Base-by-base conservation (phyloP, 352 stramenopile species). In the Saprolegnia diclina region DNA sequence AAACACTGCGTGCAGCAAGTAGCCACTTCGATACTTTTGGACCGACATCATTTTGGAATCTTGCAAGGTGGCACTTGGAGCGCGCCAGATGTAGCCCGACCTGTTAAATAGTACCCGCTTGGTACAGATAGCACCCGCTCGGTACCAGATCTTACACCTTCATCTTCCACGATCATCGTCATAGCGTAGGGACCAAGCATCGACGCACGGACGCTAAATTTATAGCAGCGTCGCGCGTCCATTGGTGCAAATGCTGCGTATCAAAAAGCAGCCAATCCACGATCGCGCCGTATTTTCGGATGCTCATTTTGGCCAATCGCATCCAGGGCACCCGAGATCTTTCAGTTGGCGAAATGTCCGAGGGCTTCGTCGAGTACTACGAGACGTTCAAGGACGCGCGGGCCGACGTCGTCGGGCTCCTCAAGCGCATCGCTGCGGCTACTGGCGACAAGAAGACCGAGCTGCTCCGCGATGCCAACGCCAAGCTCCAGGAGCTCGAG, bases 371-470 rank as follows among this genome's bases (percentile, higher is more conserved):
- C 21, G 63, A 69, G 63, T 61, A 69, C 63, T 69, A 63, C 42
- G 63, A 69, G 9, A 61, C 63, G 63, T 69, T 69, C 63, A 69
- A 69, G 38, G 63, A 69, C 9, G 11, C 29, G 16, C 63, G 63
- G 13, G 54, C 40, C n/a, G 63, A 69, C 16, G 32, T 45, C 18
- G 44, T 63, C 37, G 32, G n/a, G 32, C 21, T 62, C 16, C 48
- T 69, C 24, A 59, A 59, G 52, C 24, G 35, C 24, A 55, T 55
- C 26, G 18, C 40, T 5, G 45, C 7, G 9, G 40, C 45, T 6
- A 54, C 2, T 6, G 18, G 32, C 14, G 29, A 22, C 22, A 7
- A 38, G 14, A 48, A 65, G 37, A 24, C n/a, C 14, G 11, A 52
- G 40, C 57, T 65, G 2, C 18, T 46, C 9, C 57, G 26, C 19